Base-by-base conservation (phyloP, 2,329 filamentous ascomycete genomes). In the Cytospora mali region DNA sequence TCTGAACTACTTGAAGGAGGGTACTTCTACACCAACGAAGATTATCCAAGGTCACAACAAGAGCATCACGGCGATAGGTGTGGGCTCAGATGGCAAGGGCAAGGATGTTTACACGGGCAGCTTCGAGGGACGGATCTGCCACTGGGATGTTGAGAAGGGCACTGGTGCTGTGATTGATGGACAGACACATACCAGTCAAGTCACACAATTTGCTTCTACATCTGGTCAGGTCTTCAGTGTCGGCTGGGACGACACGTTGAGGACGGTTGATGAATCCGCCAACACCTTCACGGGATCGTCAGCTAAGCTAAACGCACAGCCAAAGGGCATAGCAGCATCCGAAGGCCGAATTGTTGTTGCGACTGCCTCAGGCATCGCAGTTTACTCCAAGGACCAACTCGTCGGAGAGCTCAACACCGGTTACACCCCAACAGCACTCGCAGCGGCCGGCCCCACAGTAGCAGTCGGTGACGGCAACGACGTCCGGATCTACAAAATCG, bases 161-260 rank as follows among this genome's bases (percentile, higher is more conserved):
- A 74, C 81, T 50, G 92, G 89, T 25, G 82, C 87, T 31, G 83
- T 84, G 14, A 84, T 96, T 13, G 91, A 95, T 66, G 94, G 95
- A 29, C 87, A 92, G 67, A 81, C 85, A 4, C 95, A 97, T 75
- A 90, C 90, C 9, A 96, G 94, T 74, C 93, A 96, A 74, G 87
- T 98, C 57, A 86, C 88, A 4, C 90, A 91, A 56, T 88, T 99
- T 67, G 80, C 88, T 3, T 79, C 86, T 0, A 79, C 80, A 9
- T 73, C 80, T 2, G 84, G 87, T 35, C 84, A 87, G 67, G 85
- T 92, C n/a, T 93, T 91, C 77, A 94, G 89, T 71, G 90, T 94
- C 58, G 93, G 89, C 66, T 99, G 94, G 95, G 95, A 99, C 72
- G 95, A 99, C 74, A 92, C 89, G 1, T 81, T 98, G 39, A 89